phyloP scores from a whole-genome alignment of 306 rosid species.

The Cucumis sativus region Cucumber_9930_V3 NC_026660.2:7853501-7854000 shows the following conservation, averaged over 20 bases:
- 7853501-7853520: background rate
- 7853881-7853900: background rate
- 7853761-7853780: constrained; percentile 65
- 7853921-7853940: background rate
- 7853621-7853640: constrained; percentile 54
- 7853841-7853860: background rate
- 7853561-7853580: constrained; percentile 75
- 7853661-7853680: constrained; percentile 53
- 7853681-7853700: background rate
- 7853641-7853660: constrained; percentile 76
- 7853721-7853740: constrained; percentile 29
- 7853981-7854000: background rate
- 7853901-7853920: background rate
- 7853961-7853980: background rate
- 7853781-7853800: constrained; percentile 60
- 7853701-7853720: background rate
- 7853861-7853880: background rate
- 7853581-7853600: constrained; percentile 70
- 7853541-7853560: constrained; percentile 68
- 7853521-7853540: constrained; percentile 90
- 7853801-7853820: constrained; percentile 48
- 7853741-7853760: constrained; percentile 43
- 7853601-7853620: constrained; percentile 65
- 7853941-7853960: background rate
- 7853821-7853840: constrained; percentile 11